These are phyloP conservation scores for Rhodosporidiobolus sp. DNA, from an alignment of 768 basidiomycete species.

Conservation along the genomic window DNA sequence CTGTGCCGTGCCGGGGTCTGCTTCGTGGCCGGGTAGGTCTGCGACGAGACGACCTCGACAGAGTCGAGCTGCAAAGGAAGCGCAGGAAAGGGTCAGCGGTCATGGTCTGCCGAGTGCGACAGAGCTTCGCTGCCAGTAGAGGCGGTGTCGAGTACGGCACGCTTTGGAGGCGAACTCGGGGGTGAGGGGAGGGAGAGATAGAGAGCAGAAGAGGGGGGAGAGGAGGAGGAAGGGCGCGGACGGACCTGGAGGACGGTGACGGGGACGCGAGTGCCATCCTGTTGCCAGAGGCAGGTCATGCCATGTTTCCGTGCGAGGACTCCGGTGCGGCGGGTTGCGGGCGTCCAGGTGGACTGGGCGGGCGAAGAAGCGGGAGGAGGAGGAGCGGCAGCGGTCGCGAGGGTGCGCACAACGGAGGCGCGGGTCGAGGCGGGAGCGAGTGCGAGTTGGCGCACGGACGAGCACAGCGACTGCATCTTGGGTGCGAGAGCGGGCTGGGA, in stretches of 20 bases:
- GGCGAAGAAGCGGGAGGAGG: not conserved
- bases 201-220: constrained; percentile 14
- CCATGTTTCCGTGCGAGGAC: constrained; percentile 92
- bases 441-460: not conserved
- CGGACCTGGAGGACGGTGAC: constrained; percentile 91
- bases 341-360: constrained; percentile 5
- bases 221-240: too few relatives aligned
- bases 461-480: constrained; percentile 24
- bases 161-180: too few relatives aligned
- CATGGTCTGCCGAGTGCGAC: too few relatives aligned
- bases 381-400: constrained; percentile 23
- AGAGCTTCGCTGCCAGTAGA: too few relatives aligned
- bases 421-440: not conserved
- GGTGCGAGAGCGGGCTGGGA: not conserved
- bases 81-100: not conserved
- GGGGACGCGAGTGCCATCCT: constrained; percentile 78
- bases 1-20: constrained; percentile 50
- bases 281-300: constrained; percentile 90
- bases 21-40: constrained; percentile 43
- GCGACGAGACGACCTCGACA: constrained; percentile 48
- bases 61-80: constrained; percentile 47
- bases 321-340: constrained; percentile 63
- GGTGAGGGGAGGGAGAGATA: not conserved
- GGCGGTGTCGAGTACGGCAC: too few relatives aligned
- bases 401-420: constrained; percentile 10